A percentile compares a stretch with the other conserved stretches of the same genome.
These are phyloP conservation scores for Parvularia atlantis DNA, from an alignment of 78 protist species.

Conservation along the genomic window DNA sequence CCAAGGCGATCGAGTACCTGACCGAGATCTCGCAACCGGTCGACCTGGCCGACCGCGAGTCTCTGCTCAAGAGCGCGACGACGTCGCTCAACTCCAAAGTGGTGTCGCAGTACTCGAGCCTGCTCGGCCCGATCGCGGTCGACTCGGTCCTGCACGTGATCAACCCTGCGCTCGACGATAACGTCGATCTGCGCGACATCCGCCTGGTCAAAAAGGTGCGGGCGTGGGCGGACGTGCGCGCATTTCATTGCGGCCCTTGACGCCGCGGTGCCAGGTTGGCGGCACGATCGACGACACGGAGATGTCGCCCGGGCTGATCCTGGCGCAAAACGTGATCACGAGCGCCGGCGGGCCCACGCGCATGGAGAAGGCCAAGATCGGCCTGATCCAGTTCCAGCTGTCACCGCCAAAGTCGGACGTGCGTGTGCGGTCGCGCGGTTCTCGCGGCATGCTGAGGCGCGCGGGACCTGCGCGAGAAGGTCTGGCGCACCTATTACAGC, in stretches of 20 bases:
- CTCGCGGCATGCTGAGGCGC: neutral
- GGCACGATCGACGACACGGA: constrained; percentile 97
- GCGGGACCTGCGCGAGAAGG: neutral
- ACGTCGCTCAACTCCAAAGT: constrained; percentile 98
- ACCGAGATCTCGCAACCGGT: constrained; percentile 68
- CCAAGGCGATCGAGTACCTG: constrained; percentile 55
- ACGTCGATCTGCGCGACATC: constrained; percentile 80
- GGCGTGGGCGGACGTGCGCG: too few relatives aligned
- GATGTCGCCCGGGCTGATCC: constrained; percentile 37
- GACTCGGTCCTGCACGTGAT: constrained; percentile 85
- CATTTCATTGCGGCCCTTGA: neutral
- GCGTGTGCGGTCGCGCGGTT: neutral
- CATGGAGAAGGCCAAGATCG: constrained; percentile 94
- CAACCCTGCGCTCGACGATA: constrained; percentile 45
- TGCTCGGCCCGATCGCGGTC: constrained; percentile 96
- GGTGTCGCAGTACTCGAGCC: constrained; percentile 80
- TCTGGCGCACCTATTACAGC: neutral
- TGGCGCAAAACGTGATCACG: too few relatives aligned
- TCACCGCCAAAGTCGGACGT: constrained; percentile 99
- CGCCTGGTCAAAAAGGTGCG: constrained; percentile 16
- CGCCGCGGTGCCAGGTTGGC: constrained; percentile 55
- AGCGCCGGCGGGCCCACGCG: constrained; percentile 84
- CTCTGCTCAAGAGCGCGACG: constrained; percentile 76
- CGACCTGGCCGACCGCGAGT: constrained; percentile 72
- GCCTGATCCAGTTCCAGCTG: constrained; percentile 95